Percentiles rank a stretch among this genome's conserved stretches.
These are phyloP conservation scores for Epichloe typhina DNA, from an alignment of 2,329 filamentous ascomycete species.

Conservation along the genomic window DNA sequence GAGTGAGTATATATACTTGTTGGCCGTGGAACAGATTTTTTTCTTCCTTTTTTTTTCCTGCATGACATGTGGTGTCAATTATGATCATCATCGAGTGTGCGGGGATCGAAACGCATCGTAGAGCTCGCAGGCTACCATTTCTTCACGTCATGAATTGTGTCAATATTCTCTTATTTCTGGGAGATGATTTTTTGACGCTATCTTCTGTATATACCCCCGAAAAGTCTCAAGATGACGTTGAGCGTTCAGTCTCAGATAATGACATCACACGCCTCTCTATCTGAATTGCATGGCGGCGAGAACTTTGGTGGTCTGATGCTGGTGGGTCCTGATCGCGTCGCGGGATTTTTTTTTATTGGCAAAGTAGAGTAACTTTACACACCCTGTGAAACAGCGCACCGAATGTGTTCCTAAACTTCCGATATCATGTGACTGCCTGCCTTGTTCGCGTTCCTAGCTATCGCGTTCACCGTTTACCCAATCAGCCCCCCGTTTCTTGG, in stretches of 20 bases:
- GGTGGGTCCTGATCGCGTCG: not conserved
- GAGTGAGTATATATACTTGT: not conserved
- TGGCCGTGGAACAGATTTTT: not conserved
- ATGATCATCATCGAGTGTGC: constrained; percentile 5
- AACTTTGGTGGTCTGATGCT: not conserved
- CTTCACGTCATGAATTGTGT: not conserved
- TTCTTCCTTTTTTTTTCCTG: not conserved
- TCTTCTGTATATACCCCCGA: constrained; percentile 3
- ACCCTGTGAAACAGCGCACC: rapidly evolving
- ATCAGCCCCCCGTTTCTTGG: not conserved
- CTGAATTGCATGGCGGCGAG: not conserved
- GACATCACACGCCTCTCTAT: too few relatives aligned
- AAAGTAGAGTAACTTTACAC: not conserved
- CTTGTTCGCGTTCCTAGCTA: constrained; percentile 20
- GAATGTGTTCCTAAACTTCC: not conserved
- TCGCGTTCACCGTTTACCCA: not conserved
- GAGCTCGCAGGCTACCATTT: constrained; percentile 11
- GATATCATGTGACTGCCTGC: constrained; percentile 23
- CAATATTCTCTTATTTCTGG: not conserved
- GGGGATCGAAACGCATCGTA: constrained; percentile 8
- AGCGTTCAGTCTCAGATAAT: not conserved
- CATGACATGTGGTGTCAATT: not conserved
- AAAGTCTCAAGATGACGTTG: not conserved
- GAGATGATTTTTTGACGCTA: not conserved
- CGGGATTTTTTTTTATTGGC: not conserved